Evolutionary conservation across 2,329 filamentous ascomycete species (phyloP).

Genomic region (Penicillium sp.): DNA sequence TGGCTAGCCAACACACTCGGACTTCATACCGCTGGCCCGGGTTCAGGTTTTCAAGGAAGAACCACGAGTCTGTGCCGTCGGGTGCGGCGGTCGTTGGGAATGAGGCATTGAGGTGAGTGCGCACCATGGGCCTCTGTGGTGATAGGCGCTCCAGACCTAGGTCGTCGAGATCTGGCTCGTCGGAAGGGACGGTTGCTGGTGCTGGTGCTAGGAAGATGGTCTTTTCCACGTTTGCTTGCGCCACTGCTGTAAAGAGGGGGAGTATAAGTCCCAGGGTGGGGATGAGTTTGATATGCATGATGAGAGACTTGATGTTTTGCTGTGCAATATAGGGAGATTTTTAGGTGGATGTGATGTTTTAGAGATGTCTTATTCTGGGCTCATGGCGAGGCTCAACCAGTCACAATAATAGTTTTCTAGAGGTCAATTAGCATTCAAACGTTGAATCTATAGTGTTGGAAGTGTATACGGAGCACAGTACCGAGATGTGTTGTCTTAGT

Average conservation of each 20-base stretch:
- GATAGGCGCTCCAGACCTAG: constrained; percentile 66
- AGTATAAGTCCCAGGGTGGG: constrained; percentile 16
- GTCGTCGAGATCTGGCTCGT: constrained; percentile 56
- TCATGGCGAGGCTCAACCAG: background rate
- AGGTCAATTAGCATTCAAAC: background rate
- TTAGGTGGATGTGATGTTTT: background rate
- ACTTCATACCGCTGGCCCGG: constrained; percentile 81
- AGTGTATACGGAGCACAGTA: background rate
- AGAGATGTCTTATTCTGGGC: background rate
- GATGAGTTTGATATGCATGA: constrained; percentile 15
- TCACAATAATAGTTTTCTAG: background rate
- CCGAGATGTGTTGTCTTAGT: background rate
- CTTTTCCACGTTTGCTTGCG: constrained; percentile 80
- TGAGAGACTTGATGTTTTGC: background rate
- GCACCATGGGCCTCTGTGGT: constrained; percentile 54
- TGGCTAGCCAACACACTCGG: constrained; percentile 89
- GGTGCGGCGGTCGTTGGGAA: constrained; percentile 60
- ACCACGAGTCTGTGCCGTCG: constrained; percentile 69
- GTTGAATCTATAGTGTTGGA: background rate
- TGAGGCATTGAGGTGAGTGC: constrained; percentile 63
- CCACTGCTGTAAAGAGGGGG: constrained; percentile 15
- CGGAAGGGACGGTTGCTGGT: constrained; percentile 54
- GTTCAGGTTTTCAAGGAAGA: constrained; percentile 68
- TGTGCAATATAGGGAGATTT: background rate
- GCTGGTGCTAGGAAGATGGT: constrained; percentile 76